Percentiles rank a stretch among this genome's conserved stretches.
These are phyloP conservation scores for Fusarium mangiferae DNA, from an alignment of 2,329 filamentous ascomycete species.

Conservation along the genomic window DNA sequence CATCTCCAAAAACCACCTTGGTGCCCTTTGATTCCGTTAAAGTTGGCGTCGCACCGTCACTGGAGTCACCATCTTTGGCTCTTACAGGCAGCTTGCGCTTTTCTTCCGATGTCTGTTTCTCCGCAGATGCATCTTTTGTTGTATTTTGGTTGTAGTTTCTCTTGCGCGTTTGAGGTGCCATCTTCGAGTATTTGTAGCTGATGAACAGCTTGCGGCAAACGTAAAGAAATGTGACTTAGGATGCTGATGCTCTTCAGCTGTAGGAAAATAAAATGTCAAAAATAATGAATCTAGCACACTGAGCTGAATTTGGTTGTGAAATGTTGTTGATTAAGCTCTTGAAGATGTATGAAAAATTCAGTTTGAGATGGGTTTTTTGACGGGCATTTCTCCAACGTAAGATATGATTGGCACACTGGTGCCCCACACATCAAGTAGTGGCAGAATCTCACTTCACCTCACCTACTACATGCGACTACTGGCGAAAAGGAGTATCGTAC, in stretches of 20 bases:
- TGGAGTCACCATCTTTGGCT: slow-evolving; percentile 45
- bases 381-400: slow-evolving; percentile 13
- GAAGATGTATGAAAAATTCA: slow-evolving; percentile 29
- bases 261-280: neutral
- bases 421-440: slow-evolving; percentile 9
- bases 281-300: neutral
- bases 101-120: slow-evolving; percentile 23
- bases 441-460: slow-evolving; percentile 21
- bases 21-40: slow-evolving; percentile 38
- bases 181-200: slow-evolving; percentile 22
- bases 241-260: neutral
- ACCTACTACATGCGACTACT: neutral
- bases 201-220: neutral
- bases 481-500: neutral
- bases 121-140: slow-evolving; percentile 9
- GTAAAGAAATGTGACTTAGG: neutral
- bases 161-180: slow-evolving; percentile 45
- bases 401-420: slow-evolving; percentile 34
- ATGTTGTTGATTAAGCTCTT: slow-evolving; percentile 29
- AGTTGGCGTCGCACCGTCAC: neutral
- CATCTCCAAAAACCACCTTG: slow-evolving; percentile 50
- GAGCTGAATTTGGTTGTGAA: slow-evolving; percentile 8
- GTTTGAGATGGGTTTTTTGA: slow-evolving; percentile 33
- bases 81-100: slow-evolving; percentile 50
- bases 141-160: slow-evolving; percentile 44